phyloP scores from a whole-genome alignment of 2,329 filamentous ascomycete species.

The Talaromyces rugulosus region DNA sequence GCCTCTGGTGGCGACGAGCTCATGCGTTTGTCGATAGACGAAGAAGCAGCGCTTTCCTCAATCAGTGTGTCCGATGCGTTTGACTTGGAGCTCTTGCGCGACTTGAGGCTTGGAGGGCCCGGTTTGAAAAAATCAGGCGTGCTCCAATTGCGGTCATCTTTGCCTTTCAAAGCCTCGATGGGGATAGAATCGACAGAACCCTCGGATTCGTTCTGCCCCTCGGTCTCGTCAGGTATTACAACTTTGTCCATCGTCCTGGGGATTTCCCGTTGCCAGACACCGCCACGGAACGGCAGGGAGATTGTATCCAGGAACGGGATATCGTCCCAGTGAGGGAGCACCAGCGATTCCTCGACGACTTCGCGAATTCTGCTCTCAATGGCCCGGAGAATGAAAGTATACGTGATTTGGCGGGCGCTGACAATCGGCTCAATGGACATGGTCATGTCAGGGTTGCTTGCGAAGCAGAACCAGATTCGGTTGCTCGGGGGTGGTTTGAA shows the following conservation, averaged over 20 bases:
- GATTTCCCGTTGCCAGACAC: conserved; percentile 62
- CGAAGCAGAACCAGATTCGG: conserved; percentile 91
- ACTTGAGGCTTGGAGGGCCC: conserved; percentile 18
- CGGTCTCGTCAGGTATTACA: conserved; percentile 35
- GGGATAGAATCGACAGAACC: conserved; percentile 18
- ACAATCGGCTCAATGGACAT: conserved; percentile 95
- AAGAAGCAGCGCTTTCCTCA: conserved; percentile 20
- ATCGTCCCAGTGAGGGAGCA: conserved; percentile 94
- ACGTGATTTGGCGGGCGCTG: conserved; percentile 91
- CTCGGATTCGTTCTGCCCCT: conserved; percentile 18
- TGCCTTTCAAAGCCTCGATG: conserved; percentile 26
- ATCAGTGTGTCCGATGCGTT: conserved; percentile 20
- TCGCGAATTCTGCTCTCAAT: conserved; percentile 95
- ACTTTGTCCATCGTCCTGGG: conserved; percentile 38
- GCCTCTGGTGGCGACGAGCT: conserved; percentile 49
- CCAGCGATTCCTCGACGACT: conserved; percentile 85
- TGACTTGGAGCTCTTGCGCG: conserved; percentile 25
- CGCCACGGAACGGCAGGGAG: conserved; percentile 74
- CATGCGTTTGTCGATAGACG: conserved; percentile 28
- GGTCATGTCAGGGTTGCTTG: conserved; percentile 88
- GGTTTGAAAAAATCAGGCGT: conserved; percentile 28
- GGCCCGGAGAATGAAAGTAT: conserved; percentile 82
- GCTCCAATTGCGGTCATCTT: conserved; percentile 32
- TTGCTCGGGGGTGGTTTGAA: conserved; percentile 96
- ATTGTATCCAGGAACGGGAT: conserved; percentile 82